These are phyloP conservation scores for Annulohypoxylon nitens DNA, from an alignment of 495 filamentous ascomycete genomes.

Conservation along the genomic window DNA sequence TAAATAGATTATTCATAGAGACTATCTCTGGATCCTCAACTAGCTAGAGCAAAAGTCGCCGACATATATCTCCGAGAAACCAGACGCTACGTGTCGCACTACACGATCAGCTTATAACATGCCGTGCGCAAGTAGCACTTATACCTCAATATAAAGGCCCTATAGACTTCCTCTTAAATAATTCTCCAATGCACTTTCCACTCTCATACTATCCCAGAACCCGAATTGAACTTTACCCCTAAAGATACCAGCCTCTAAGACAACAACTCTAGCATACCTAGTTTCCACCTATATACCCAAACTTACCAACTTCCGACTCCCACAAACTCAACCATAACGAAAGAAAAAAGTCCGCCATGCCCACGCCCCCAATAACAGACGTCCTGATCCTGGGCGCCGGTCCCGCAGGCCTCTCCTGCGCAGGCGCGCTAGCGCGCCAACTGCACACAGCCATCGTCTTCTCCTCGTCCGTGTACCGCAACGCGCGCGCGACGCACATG, in stretches of 20 bases:
- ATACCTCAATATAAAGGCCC: background rate
- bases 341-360: background rate
- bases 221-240: background rate
- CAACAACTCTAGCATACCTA: too few species aligned
- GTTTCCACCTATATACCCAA: too few species aligned
- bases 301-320: too few species aligned
- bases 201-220: background rate
- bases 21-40: background rate
- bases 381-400: constrained; percentile 70
- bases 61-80: constrained; percentile 23
- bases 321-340: too few species aligned
- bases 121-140: background rate
- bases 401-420: constrained; percentile 66
- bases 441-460: constrained; percentile 63
- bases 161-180: background rate
- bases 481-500: constrained; percentile 60
- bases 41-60: constrained; percentile 13
- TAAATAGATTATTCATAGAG: too few species aligned
- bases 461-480: constrained; percentile 65
- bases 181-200: background rate
- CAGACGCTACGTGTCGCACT: background rate
- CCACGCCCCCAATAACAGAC: constrained; percentile 49
- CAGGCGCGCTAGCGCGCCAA: constrained; percentile 62
- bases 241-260: too few species aligned
- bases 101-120: background rate